Conservation (phyloP, 768 basidiomycete genomes). For the Cystofilobasidium bisporidii region DNA sequence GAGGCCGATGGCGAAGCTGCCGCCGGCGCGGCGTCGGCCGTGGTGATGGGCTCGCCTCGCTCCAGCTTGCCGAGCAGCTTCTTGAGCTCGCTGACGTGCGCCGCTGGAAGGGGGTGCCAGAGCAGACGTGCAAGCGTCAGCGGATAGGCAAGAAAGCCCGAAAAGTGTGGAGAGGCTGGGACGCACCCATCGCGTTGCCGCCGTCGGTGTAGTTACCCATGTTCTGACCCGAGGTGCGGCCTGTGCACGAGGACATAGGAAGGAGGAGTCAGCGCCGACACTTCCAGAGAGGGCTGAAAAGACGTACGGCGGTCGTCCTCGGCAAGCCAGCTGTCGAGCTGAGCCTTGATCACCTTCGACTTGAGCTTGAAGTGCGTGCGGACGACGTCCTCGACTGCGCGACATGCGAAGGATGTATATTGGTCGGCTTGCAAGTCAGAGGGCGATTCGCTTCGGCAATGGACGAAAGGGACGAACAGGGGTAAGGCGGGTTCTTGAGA, state of each 20-base stretch:
- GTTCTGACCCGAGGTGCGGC: not conserved
- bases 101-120: conserved; percentile 1
- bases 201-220: not conserved
- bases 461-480: not conserved
- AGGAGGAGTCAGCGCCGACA: too few relatives aligned
- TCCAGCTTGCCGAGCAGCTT: conserved; percentile 20
- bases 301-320: conserved; percentile 22
- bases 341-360: conserved; percentile 55
- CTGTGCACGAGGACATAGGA: too few relatives aligned
- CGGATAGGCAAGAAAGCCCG: not conserved
- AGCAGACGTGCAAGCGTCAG: not conserved
- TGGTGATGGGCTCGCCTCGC: not conserved
- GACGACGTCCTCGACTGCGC: conserved; percentile 68
- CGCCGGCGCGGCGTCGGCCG: not conserved
- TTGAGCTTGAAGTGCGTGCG: conserved; percentile 86
- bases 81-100: conserved; percentile 20
- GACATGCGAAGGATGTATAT: not conserved
- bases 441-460: not conserved
- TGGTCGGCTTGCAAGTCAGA: not conserved
- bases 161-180: not conserved
- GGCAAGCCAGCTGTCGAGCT: conserved; percentile 67
- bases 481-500: conserved; percentile 65
- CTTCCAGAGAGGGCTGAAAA: not conserved
- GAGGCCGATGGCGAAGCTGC: not conserved
- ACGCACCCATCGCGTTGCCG: not conserved